Conservation (phyloP, 1,284 basidiomycete species). For the Sporisorium exsertum region DNA sequence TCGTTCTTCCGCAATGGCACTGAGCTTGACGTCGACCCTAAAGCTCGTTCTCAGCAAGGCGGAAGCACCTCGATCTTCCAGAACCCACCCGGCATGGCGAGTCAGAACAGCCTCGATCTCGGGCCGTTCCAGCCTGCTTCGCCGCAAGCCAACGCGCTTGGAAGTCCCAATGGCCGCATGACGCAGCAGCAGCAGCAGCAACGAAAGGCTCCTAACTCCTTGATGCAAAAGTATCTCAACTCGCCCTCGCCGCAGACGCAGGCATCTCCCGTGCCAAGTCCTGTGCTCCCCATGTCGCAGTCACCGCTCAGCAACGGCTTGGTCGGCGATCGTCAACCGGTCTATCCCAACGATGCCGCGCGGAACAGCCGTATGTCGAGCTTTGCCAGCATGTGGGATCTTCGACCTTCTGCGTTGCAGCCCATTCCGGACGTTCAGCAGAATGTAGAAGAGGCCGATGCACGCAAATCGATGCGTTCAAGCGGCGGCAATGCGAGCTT, state of each 20-base stretch:
- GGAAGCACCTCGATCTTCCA: constrained; percentile 38
- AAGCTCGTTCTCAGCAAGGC: constrained; percentile 14
- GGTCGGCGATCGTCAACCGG: constrained; percentile 2
- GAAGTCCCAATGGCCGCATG: constrained; percentile 20
- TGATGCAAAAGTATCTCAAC: constrained; percentile 50
- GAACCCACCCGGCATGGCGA: constrained; percentile 55
- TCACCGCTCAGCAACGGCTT: constrained; percentile 5
- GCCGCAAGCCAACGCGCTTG: constrained; percentile 19
- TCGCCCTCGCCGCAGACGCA: constrained; percentile 44
- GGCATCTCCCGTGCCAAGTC: constrained; percentile 17
- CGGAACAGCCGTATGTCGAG: constrained; percentile 23
- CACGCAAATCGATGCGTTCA: constrained; percentile 20
- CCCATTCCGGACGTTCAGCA: constrained; percentile 31
- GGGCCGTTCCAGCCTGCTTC: constrained; percentile 60
- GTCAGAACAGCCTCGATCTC: constrained; percentile 58
- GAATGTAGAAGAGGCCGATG: constrained; percentile 9
- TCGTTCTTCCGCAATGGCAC: constrained; percentile 41
- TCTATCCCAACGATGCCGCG: constrained; percentile 4
- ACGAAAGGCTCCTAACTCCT: constrained; percentile 33
- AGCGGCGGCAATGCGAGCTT: constrained; percentile 20
- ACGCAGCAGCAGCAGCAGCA: constrained; percentile 26
- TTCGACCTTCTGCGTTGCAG: constrained; percentile 20
- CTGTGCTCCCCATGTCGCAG: constrained; percentile 4
- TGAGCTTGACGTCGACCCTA: constrained; percentile 23
- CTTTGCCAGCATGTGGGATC: constrained; percentile 34